Base-by-base conservation (phyloP, 257 asterid genomes). In the Petunia secreta region DNA sequence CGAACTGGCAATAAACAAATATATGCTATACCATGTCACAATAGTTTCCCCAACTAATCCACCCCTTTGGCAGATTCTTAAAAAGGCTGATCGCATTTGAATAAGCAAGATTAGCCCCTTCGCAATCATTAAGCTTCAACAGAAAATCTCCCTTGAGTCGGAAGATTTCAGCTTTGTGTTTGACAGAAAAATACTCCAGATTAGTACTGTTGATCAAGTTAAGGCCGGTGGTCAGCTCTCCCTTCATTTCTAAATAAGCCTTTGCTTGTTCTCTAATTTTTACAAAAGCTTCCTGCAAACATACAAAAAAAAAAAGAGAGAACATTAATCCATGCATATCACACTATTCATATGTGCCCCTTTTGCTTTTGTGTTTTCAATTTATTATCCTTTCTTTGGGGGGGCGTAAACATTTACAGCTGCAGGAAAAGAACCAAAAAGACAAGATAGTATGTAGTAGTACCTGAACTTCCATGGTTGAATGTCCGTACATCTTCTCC, bases 381-480 rank as follows among this genome's bases (percentile, higher is more conserved):
- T n/a, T 43, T 43, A 6, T 9, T 43, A 48, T 1, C 34, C 6
- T 1, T 2, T 10, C 41, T 65, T 7, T n/a, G 77, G 7, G 15
- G 63, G 36, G 64, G 40, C 57, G 10, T 8, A 38, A 25, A 60
- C 41, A 74, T 6, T 52, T 48, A 75, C 10, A 54, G 69, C 64
- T 60, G 63, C 39, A 13, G 41, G 66, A 63, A 75, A 46, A 62
- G 64, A 68, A 67, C 13, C 43, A 54, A 80, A 87, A 74, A 50
- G 16, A 80, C 14, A 81, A 64, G 38, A 79, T 64, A 57, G 60
- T 46, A 15, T 8, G 53, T 46, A 73, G 63, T 46, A 52, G 14
- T 63, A 95, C 99, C 99, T 96, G 99, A 83, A 94, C 98, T 91
- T 96, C 99, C 99, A 96, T 96, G 1, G 98, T 94, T 25, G 99